Conservation (phyloP, 352 stramenopile species). For the Lagenidium giganteum region DNA sequence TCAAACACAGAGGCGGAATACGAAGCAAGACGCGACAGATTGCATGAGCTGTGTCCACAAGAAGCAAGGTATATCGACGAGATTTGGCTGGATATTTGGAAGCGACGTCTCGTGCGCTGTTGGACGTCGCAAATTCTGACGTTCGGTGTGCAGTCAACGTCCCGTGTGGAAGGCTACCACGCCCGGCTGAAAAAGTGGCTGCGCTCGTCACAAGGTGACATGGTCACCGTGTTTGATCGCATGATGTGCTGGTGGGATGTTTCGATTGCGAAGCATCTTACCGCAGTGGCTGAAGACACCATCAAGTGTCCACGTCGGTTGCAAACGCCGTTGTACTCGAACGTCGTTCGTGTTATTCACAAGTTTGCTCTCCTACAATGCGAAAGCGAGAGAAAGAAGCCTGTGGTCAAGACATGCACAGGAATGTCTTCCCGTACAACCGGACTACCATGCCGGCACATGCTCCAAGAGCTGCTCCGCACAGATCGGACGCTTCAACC, state of each 20-base stretch:
- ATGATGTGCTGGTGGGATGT: constrained; percentile 14
- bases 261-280: constrained; percentile 1
- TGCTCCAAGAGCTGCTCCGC: too few relatives aligned
- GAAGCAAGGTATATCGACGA: constrained; percentile 12
- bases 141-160: constrained; percentile 15
- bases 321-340: too few relatives aligned
- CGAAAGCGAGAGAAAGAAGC: too few relatives aligned
- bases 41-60: constrained; percentile 3
- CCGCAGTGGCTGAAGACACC: too few relatives aligned
- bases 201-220: not conserved
- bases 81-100: constrained; percentile 15
- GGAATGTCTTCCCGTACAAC: too few relatives aligned
- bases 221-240: constrained; percentile 3
- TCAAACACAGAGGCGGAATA: too few relatives aligned
- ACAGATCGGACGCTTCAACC: too few relatives aligned
- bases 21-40: not conserved
- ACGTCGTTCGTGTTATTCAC: too few relatives aligned
- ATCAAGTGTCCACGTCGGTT: too few relatives aligned
- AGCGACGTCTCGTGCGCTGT: constrained; percentile 11
- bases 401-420: too few relatives aligned
- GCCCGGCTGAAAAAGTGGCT: constrained; percentile 10
- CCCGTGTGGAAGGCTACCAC: constrained; percentile 17
- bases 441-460: too few relatives aligned
- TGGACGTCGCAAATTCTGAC: constrained; percentile 8
- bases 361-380: too few relatives aligned